These are phyloP conservation scores for Peterozyma toletana DNA, from an alignment of 805 yeast genomes.

Conservation along the genomic window DNA sequence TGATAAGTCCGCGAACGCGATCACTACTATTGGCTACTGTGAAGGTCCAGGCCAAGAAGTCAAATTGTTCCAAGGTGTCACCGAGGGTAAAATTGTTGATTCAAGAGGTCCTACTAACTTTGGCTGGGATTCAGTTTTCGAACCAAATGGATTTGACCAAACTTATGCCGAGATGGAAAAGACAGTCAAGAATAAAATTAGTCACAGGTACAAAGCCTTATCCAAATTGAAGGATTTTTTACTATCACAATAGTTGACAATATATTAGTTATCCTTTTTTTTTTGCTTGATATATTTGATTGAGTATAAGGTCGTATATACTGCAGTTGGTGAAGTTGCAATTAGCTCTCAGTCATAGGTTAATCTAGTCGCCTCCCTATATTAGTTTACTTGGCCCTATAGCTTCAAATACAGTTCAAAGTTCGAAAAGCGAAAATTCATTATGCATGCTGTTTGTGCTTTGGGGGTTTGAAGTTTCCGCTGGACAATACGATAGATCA, in stretches of 20 bases:
- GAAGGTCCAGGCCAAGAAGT: conserved; percentile 72
- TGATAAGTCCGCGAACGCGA: conserved; percentile 79
- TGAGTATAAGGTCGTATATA: no score
- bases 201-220: conserved; percentile 85
- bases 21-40: conserved; percentile 89
- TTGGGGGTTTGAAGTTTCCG: no score
- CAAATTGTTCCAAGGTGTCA: conserved; percentile 76
- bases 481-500: no score
- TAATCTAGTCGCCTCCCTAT: no score
- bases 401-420: no score
- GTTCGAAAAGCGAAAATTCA: no score
- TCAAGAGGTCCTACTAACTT: conserved; percentile 73
- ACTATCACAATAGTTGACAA: conserved; percentile 6
- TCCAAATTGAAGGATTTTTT: conserved; percentile 58
- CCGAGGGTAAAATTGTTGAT: conserved; percentile 75
- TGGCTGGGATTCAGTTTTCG: conserved; percentile 93
- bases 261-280: no score
- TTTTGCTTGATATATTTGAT: no score
- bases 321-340: no score
- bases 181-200: conserved; percentile 65
- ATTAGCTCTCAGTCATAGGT: no score
- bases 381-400: no score
- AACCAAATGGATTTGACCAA: conserved; percentile 67
- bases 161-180: conserved; percentile 91
- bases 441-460: no score